Evolutionary conservation across 2,329 filamentous ascomycete species (phyloP).

Genomic region (Chaetomium sp.): DNA sequence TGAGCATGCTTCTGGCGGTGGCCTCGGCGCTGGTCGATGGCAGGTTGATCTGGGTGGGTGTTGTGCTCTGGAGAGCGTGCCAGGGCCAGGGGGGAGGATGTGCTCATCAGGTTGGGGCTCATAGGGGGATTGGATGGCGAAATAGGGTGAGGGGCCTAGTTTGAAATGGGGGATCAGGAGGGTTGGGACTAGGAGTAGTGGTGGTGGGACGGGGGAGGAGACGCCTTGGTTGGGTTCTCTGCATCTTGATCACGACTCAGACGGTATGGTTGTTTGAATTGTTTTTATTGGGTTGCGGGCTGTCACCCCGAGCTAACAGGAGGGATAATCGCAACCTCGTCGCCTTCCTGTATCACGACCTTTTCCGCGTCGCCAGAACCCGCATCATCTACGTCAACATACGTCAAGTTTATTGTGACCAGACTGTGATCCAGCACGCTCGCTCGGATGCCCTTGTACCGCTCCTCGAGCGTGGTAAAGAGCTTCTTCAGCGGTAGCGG

Average conservation of each 20-base stretch:
- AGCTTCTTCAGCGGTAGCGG: constrained; percentile 65
- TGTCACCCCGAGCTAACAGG: constrained; percentile 80
- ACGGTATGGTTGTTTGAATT: neutral
- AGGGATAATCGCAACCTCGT: constrained; percentile 86
- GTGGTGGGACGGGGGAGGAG: neutral
- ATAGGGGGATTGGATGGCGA: neutral
- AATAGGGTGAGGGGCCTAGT: too few relatives aligned
- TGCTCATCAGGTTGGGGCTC: neutral
- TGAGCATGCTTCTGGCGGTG: constrained; percentile 43
- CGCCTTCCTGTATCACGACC: constrained; percentile 66
- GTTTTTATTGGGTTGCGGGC: too few relatives aligned
- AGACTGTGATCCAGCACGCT: constrained; percentile 72
- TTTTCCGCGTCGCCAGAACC: constrained; percentile 47
- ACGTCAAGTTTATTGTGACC: constrained; percentile 78
- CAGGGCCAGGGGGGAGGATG: constrained; percentile 23
- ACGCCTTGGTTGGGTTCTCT: neutral
- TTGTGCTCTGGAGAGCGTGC: constrained; percentile 26
- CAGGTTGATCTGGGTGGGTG: constrained; percentile 32
- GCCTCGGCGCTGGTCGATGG: constrained; percentile 38
- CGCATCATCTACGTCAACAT: constrained; percentile 65
- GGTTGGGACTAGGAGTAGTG: neutral
- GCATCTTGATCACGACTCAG: neutral
- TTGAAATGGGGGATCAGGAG: too few relatives aligned
- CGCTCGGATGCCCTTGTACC: constrained; percentile 68
- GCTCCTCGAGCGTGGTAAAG: constrained; percentile 67